Percentiles rank a stretch among this genome's conserved stretches.
These are phyloP conservation scores for Phialophora expanda DNA, from an alignment of 2,329 filamentous ascomycete species.

Conservation along the genomic window DNA sequence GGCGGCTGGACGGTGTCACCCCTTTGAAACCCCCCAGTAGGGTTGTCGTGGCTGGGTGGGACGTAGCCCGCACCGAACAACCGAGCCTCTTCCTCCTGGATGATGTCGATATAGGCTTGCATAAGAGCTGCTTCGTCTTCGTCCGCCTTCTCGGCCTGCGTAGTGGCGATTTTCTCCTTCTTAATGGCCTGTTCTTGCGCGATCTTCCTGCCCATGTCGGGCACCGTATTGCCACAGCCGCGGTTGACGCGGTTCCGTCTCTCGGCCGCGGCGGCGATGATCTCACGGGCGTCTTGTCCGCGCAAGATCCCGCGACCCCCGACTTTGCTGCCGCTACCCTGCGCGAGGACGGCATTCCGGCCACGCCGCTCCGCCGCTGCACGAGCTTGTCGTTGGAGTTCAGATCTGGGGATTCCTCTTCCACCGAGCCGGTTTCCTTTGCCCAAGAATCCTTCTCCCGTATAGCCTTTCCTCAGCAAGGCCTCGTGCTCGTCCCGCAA, in stretches of 20 bases:
- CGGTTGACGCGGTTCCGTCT: conserved; percentile 69
- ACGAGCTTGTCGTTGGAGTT: conserved; percentile 75
- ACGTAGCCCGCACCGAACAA: conserved; percentile 64
- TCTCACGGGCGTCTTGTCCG: conserved; percentile 71
- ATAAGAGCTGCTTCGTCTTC: conserved; percentile 87
- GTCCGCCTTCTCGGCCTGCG: conserved; percentile 83
- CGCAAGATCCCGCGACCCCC: conserved; percentile 66
- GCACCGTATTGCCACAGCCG: conserved; percentile 75
- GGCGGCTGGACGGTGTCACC: conserved; percentile 47
- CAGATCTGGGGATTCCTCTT: conserved; percentile 66
- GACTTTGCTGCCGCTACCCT: conserved; percentile 71
- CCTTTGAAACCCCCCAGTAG: conserved; percentile 52
- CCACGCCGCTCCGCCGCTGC: conserved; percentile 74
- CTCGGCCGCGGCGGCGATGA: conserved; percentile 74
- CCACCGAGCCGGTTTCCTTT: conserved; percentile 77
- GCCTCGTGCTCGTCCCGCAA: conserved; percentile 83
- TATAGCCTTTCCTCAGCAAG: conserved; percentile 80
- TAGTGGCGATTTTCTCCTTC: conserved; percentile 75
- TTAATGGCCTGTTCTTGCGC: conserved; percentile 64
- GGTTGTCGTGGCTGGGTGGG: conserved; percentile 58
- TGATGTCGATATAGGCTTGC: conserved; percentile 81
- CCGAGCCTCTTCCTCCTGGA: conserved; percentile 75
- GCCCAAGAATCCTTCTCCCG: conserved; percentile 84
- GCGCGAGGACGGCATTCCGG: conserved; percentile 48
- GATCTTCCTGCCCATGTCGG: conserved; percentile 68